Conservation (phyloP, 306 rosid species). For the Elaeagnus macrophylla region DNA sequence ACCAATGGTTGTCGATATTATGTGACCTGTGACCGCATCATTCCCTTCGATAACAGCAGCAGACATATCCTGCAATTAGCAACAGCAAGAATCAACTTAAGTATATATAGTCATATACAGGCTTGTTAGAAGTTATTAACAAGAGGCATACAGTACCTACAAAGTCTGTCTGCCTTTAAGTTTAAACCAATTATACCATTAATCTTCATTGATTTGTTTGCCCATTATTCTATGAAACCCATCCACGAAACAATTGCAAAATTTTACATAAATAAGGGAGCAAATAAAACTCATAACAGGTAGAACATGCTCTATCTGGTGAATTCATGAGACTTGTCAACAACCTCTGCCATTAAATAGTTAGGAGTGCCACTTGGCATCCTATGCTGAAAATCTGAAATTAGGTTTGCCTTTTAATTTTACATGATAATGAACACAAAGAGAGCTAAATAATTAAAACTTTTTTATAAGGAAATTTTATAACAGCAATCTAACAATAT, state of each 20-base stretch:
- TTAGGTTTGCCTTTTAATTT: not conserved
- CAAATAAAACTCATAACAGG: not conserved
- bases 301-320: not conserved
- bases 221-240: too few relatives aligned
- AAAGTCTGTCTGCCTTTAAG: not conserved
- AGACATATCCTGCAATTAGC: slow-evolving; percentile 73
- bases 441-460: too few relatives aligned
- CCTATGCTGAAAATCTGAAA: not conserved
- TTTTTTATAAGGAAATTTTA: not conserved
- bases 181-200: not conserved
- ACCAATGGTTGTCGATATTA: slow-evolving; percentile 90
- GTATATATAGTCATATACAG: slow-evolving; percentile 3
- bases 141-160: slow-evolving; percentile 1
- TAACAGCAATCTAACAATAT: not conserved
- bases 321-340: not conserved
- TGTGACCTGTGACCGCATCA: slow-evolving; percentile 80
- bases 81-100: slow-evolving; percentile 10
- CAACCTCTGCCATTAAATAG: not conserved
- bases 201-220: not conserved
- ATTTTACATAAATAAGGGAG: too few relatives aligned
- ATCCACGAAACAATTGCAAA: too few relatives aligned
- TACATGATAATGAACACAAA: too few relatives aligned
- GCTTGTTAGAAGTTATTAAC: slow-evolving; percentile 2
- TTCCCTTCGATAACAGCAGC: slow-evolving; percentile 56
- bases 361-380: not conserved